Evolutionary conservation across 2,329 filamentous ascomycete genomes (phyloP).

Genomic region (Didymella lethalis): DNA sequence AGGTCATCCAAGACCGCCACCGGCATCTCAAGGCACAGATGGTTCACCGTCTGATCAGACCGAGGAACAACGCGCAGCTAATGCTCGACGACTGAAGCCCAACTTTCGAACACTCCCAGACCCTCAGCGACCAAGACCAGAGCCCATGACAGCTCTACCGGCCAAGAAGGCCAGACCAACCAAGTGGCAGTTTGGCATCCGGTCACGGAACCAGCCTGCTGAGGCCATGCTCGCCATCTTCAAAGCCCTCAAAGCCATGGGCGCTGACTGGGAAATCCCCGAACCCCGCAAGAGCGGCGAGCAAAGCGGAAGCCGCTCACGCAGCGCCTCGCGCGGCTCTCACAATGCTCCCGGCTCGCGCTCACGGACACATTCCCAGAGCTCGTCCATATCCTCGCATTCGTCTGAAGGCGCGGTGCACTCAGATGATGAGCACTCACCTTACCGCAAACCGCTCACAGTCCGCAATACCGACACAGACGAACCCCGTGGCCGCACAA

Average conservation of each 20-base stretch:
- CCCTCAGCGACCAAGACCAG: slow-evolving; percentile 60
- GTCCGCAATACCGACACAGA: slow-evolving; percentile 39
- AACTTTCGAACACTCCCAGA: slow-evolving; percentile 76
- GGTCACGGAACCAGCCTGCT: slow-evolving; percentile 90
- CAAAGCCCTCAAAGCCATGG: slow-evolving; percentile 85
- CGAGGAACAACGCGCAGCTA: slow-evolving; percentile 77
- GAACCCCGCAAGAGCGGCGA: slow-evolving; percentile 52
- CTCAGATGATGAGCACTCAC: slow-evolving; percentile 25
- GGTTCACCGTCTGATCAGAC: slow-evolving; percentile 55
- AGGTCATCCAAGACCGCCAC: slow-evolving; percentile 57
- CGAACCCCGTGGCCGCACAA: slow-evolving; percentile 46
- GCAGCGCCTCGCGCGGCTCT: slow-evolving; percentile 39
- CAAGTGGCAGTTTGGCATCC: slow-evolving; percentile 97
- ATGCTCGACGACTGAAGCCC: slow-evolving; percentile 80
- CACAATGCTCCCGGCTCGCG: slow-evolving; percentile 43
- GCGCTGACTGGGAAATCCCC: slow-evolving; percentile 81
- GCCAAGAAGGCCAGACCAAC: slow-evolving; percentile 78
- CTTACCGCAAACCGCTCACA: slow-evolving; percentile 39
- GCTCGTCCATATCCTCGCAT: slow-evolving; percentile 45
- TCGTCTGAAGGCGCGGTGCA: slow-evolving; percentile 37
- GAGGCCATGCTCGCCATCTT: slow-evolving; percentile 96
- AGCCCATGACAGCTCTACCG: slow-evolving; percentile 64
- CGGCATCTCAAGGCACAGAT: slow-evolving; percentile 33
- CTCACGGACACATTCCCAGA: slow-evolving; percentile 44
- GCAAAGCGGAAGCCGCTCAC: slow-evolving; percentile 47